Evolutionary conservation across 1,284 basidiomycete genomes (phyloP).

Genomic region (Leccinum pachyderme): DNA sequence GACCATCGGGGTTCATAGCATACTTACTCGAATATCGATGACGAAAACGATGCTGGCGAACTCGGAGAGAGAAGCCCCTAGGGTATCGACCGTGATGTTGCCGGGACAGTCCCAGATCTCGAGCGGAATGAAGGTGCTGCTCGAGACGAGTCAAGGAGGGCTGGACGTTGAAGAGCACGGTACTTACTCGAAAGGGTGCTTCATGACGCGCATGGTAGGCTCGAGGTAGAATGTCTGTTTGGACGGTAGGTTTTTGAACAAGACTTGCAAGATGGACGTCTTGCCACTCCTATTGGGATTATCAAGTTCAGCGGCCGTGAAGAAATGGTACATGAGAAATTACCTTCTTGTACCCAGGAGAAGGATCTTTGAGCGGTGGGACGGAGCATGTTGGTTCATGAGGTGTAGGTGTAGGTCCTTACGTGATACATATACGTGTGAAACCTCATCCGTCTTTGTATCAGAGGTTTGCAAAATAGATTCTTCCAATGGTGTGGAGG

Average conservation of each 20-base stretch:
- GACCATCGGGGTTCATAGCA: neutral
- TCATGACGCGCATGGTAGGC: constrained; percentile 75
- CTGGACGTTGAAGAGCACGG: neutral
- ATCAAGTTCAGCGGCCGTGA: constrained; percentile 5
- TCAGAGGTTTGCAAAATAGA: no score
- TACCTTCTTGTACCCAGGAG: constrained; percentile 80
- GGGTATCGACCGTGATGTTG: constrained; percentile 72
- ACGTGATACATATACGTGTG: no score
- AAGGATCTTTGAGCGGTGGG: constrained; percentile 65
- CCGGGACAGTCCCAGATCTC: constrained; percentile 97
- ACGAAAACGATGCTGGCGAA: constrained; percentile 90
- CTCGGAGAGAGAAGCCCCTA: constrained; percentile 68
- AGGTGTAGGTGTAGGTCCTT: no score
- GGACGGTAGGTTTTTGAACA: constrained; percentile 82
- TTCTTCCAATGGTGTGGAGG: no score
- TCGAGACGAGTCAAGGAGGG: neutral
- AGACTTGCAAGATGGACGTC: constrained; percentile 87
- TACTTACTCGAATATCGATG: constrained; percentile 88
- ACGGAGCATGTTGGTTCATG: constrained; percentile 13
- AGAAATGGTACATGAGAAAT: constrained; percentile 14
- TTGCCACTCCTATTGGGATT: constrained; percentile 75
- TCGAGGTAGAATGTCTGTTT: constrained; percentile 94
- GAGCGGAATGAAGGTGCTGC: constrained; percentile 86
- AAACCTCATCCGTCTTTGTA: no score
- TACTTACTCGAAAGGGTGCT: constrained; percentile 80